Percentiles rank a stretch among this genome's conserved stretches.
Evolutionary conservation across 2,329 filamentous ascomycete genomes (phyloP).

Genomic region (Seiridium unicorne): DNA sequence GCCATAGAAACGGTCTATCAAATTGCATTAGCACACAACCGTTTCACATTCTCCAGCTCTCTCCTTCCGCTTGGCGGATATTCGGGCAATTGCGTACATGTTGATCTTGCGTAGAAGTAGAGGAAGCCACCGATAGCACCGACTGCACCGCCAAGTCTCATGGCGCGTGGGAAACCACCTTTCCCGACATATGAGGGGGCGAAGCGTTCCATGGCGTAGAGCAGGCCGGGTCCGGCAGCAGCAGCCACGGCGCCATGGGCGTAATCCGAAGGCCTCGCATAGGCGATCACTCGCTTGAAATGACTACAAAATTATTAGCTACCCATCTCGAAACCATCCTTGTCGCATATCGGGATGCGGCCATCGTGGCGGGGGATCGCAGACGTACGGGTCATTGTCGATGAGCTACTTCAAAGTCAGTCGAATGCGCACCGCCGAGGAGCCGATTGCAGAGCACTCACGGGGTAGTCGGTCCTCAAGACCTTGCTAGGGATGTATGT

Average conservation of each 20-base stretch:
- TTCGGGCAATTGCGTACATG: constrained; percentile 58
- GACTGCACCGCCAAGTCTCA: constrained; percentile 75
- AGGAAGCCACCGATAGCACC: constrained; percentile 78
- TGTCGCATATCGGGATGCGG: background rate
- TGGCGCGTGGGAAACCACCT: constrained; percentile 76
- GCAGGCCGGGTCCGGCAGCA: constrained; percentile 69
- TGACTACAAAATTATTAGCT: constrained; percentile 56
- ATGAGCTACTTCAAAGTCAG: constrained; percentile 69
- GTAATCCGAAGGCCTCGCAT: constrained; percentile 86
- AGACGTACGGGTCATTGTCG: constrained; percentile 92
- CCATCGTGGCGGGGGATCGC: constrained; percentile 5
- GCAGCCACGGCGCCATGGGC: constrained; percentile 65
- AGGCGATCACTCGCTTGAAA: constrained; percentile 83
- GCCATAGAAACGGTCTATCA: constrained; percentile 88
- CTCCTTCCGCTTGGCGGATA: background rate
- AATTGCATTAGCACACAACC: background rate
- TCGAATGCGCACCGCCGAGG: constrained; percentile 19
- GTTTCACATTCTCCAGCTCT: background rate
- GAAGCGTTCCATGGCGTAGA: constrained; percentile 79
- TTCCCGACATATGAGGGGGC: constrained; percentile 82
- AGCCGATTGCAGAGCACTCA: constrained; percentile 47
- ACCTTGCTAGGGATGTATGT: constrained; percentile 73
- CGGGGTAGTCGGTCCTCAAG: constrained; percentile 81
- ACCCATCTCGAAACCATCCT: too few relatives aligned
- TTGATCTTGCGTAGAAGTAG: constrained; percentile 80